These are phyloP conservation scores for Neospora caninum DNA, from an alignment of 169 alveolate species.

Conservation along the genomic window DNA sequence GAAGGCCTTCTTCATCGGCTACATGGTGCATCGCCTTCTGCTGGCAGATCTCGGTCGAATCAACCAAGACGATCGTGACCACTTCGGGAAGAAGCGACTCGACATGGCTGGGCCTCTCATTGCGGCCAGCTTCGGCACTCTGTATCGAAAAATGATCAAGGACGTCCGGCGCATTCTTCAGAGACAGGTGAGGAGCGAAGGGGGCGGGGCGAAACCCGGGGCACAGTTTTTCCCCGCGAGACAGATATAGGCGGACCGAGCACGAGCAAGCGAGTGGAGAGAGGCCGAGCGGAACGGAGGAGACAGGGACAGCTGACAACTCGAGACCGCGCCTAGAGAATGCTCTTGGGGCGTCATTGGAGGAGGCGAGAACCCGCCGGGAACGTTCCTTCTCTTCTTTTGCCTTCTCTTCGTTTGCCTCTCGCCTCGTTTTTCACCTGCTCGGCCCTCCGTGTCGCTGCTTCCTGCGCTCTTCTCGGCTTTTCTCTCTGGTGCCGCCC, in stretches of 20 bases:
- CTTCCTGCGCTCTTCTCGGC: background rate
- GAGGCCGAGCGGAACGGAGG: too few species aligned
- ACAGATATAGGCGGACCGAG: too few species aligned
- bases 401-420: too few species aligned
- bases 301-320: too few species aligned
- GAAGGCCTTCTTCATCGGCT: conserved; percentile 98
- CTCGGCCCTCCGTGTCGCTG: background rate
- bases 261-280: too few species aligned
- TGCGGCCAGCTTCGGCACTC: conserved; percentile 96
- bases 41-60: conserved; percentile 97
- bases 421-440: too few species aligned
- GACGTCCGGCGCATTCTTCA: conserved; percentile 92
- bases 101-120: conserved; percentile 99
- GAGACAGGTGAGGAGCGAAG: conserved; percentile 74
- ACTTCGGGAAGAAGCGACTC: conserved; percentile 99
- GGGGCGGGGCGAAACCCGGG: conserved; percentile 64
- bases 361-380: too few species aligned
- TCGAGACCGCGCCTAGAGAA: too few species aligned
- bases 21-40: conserved; percentile 97
- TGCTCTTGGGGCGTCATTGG: too few species aligned
- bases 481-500: background rate
- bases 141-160: conserved; percentile 93
- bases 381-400: too few species aligned
- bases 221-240: too few species aligned
- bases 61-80: conserved; percentile 99